phyloP scores from a whole-genome alignment of 2,329 filamentous ascomycete species.

The Ceratocystis huliohia region DNA sequence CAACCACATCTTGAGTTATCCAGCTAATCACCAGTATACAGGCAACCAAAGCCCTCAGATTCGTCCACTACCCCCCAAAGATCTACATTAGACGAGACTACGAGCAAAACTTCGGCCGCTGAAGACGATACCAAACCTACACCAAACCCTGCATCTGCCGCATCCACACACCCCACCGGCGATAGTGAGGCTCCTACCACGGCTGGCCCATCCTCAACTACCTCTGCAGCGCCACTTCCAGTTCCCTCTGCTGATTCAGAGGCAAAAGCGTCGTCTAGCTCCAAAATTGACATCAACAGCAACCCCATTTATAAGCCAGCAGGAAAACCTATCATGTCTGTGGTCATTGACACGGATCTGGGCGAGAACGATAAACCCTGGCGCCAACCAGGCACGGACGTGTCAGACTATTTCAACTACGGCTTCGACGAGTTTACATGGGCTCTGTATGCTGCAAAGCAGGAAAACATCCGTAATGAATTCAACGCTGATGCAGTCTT shows the following conservation, averaged over 20 bases:
- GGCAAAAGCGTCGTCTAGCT: conserved; percentile 58
- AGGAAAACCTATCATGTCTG: conserved; percentile 67
- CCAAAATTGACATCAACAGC: conserved; percentile 71
- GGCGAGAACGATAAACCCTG: conserved; percentile 82
- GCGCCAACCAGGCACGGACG: conserved; percentile 85
- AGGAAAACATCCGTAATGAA: conserved; percentile 64
- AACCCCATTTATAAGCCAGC: conserved; percentile 66
- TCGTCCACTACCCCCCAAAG: conserved; percentile 53
- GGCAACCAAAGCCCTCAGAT: conserved; percentile 50
- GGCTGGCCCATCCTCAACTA: not conserved
- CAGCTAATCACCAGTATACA: conserved; percentile 25
- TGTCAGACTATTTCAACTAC: conserved; percentile 98
- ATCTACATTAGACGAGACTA: conserved; percentile 38
- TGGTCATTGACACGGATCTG: conserved; percentile 61
- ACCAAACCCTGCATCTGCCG: conserved; percentile 31
- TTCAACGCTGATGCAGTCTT: conserved; percentile 55
- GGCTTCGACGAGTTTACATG: conserved; percentile 98
- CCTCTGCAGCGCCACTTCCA: conserved; percentile 21
- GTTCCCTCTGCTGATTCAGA: conserved; percentile 36
- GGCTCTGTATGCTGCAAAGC: conserved; percentile 85
- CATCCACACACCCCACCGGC: conserved; percentile 26
- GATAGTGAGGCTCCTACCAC: conserved; percentile 28
- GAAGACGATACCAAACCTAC: conserved; percentile 13
- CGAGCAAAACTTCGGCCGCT: conserved; percentile 30
- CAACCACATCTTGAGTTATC: not conserved